These are phyloP conservation scores for Claviceps humidiphila DNA, from an alignment of 2,329 filamentous ascomycete species.

Conservation along the genomic window DNA sequence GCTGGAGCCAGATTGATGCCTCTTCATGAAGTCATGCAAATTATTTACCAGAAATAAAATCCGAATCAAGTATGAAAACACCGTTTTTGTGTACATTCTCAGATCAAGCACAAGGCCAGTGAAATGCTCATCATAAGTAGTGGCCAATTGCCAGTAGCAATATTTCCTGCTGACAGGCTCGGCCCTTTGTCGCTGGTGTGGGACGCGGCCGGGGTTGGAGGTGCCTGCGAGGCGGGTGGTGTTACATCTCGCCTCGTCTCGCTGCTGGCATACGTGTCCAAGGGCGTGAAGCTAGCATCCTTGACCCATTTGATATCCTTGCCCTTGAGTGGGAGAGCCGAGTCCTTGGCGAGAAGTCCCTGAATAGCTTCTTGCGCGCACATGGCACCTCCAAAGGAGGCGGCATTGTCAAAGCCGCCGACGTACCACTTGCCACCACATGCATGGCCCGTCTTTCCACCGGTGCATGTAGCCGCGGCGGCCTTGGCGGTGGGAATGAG, in stretches of 20 bases:
- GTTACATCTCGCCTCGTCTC: slow-evolving; percentile 1
- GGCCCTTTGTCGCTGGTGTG: background rate
- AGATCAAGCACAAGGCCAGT: background rate
- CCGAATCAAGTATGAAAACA: background rate
- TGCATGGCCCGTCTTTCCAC: slow-evolving; percentile 34
- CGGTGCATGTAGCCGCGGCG: slow-evolving; percentile 43
- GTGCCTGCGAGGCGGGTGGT: background rate
- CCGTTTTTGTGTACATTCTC: background rate
- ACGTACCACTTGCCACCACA: slow-evolving; percentile 54
- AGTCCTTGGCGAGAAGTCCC: slow-evolving; percentile 35
- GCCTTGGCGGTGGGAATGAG: slow-evolving; percentile 40
- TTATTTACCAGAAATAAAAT: background rate
- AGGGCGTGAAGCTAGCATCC: slow-evolving; percentile 9
- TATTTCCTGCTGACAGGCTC: background rate
- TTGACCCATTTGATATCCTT: slow-evolving; percentile 28
- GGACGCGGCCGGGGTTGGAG: too few relatives aligned
- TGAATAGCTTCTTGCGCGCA: slow-evolving; percentile 50
- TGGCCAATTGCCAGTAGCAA: background rate
- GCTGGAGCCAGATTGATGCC: background rate
- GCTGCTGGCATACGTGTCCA: slow-evolving; percentile 8
- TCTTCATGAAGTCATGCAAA: background rate
- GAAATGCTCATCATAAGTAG: background rate
- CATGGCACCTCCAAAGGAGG: slow-evolving; percentile 51
- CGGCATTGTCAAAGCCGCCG: slow-evolving; percentile 38
- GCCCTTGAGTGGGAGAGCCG: slow-evolving; percentile 31